phyloP scores from a whole-genome alignment of 768 basidiomycete species.

The Leucosporidium scottii region DNA sequence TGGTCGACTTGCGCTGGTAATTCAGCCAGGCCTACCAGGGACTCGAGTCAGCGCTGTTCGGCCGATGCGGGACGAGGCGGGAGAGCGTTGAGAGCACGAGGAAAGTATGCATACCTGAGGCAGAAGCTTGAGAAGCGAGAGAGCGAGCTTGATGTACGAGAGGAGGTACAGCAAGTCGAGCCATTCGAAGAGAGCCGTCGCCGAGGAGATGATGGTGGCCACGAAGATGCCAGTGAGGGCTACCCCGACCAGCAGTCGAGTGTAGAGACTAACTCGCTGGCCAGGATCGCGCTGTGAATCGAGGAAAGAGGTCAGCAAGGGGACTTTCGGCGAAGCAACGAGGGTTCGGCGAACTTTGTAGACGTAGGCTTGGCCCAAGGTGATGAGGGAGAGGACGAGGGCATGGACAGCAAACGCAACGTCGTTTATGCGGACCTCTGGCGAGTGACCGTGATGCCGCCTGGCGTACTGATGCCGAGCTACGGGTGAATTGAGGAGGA shows the following conservation, averaged over 20 bases:
- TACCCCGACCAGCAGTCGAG: constrained; percentile 31
- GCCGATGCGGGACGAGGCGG: no score
- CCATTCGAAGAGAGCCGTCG: constrained; percentile 8
- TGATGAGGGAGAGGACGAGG: constrained; percentile 39
- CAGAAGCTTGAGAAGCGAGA: constrained; percentile 44
- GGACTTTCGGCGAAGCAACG: background rate
- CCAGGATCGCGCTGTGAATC: constrained; percentile 19
- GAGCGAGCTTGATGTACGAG: constrained; percentile 42
- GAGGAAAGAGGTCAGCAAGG: background rate
- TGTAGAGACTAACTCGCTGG: constrained; percentile 21
- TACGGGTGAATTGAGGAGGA: constrained; percentile 38
- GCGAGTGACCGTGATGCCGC: constrained; percentile 42
- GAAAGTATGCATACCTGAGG: constrained; percentile 46
- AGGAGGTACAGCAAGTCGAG: constrained; percentile 41
- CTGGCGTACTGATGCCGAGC: constrained; percentile 42
- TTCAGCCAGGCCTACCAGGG: constrained; percentile 39
- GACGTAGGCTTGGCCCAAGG: constrained; percentile 40
- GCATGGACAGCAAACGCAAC: constrained; percentile 45
- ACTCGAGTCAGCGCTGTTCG: background rate
- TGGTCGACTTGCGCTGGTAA: constrained; percentile 41
- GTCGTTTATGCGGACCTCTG: constrained; percentile 43
- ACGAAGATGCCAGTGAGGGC: constrained; percentile 15
- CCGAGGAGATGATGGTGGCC: constrained; percentile 31
- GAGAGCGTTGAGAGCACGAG: no score
- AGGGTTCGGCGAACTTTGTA: constrained; percentile 35